Conservation (phyloP, 2,329 filamentous ascomycete genomes). For the Calonectria pseudoreteaudii region DNA sequence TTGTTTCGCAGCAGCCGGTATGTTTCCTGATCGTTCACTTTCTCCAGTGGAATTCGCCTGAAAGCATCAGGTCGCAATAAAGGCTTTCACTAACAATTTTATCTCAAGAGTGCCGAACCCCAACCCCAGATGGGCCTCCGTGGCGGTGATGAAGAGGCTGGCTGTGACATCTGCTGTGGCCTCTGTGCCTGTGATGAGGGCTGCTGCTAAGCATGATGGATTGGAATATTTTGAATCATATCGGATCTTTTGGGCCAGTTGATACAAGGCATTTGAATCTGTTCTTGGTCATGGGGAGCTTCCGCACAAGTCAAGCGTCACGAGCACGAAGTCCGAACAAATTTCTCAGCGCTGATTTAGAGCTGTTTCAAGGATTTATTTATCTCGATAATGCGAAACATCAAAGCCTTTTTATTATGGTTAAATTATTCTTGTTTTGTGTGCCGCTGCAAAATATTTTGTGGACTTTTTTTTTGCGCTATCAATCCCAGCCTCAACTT, state of each 20-base stretch:
- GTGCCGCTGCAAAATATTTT: background rate
- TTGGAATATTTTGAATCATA: background rate
- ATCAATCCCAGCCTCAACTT: background rate
- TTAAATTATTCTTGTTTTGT: background rate
- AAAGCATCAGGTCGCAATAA: background rate
- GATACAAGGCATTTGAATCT: background rate
- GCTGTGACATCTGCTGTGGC: slow-evolving; percentile 59
- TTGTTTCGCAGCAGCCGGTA: slow-evolving; percentile 57
- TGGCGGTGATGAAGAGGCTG: slow-evolving; percentile 59
- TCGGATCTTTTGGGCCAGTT: too few species aligned
- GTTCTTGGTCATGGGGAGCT: background rate
- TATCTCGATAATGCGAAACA: background rate
- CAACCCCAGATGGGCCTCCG: slow-evolving; percentile 56
- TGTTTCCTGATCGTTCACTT: slow-evolving; percentile 29
- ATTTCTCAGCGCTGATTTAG: background rate
- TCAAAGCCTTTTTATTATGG: background rate
- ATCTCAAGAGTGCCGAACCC: slow-evolving; percentile 50
- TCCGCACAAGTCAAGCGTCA: background rate
- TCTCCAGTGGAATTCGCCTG: background rate
- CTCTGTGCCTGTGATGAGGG: slow-evolving; percentile 57
- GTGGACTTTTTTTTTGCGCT: too few species aligned
- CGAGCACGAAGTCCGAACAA: background rate
- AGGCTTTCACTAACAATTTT: background rate
- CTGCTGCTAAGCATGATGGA: slow-evolving; percentile 51
- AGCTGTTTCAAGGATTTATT: background rate